phyloP scores from a whole-genome alignment of 2,329 filamentous ascomycete genomes.

The Ophiostoma sp. region DNA sequence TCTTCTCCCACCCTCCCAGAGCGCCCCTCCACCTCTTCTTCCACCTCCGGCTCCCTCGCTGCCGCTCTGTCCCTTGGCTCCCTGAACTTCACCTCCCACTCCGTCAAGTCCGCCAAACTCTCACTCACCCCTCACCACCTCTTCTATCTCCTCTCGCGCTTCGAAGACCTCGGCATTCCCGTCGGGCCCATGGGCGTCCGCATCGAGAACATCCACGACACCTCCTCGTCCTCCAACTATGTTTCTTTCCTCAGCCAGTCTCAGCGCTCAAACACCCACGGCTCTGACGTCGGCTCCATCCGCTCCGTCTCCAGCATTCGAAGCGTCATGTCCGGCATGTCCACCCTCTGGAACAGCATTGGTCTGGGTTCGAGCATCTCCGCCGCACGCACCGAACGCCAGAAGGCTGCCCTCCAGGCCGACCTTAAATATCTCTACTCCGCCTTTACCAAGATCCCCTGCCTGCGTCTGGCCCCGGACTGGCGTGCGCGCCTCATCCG shows the following conservation, averaged over 20 bases:
- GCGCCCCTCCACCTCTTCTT: conserved; percentile 59
- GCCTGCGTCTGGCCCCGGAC: conserved; percentile 82
- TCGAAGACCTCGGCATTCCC: conserved; percentile 83
- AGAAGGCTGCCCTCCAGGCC: conserved; percentile 75
- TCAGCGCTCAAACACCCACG: conserved; percentile 70
- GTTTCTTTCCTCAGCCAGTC: conserved; percentile 88
- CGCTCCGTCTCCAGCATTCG: conserved; percentile 94
- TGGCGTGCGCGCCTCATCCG: conserved; percentile 83
- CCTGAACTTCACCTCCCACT: conserved; percentile 77
- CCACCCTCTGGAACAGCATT: conserved; percentile 82
- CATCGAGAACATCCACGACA: conserved; percentile 87
- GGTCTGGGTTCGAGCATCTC: conserved; percentile 75
- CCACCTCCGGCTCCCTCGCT: conserved; percentile 69
- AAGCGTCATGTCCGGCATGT: conserved; percentile 97
- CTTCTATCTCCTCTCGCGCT: conserved; percentile 91
- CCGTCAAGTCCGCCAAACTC: conserved; percentile 81
- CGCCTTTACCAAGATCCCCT: conserved; percentile 96
- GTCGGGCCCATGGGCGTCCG: conserved; percentile 96
- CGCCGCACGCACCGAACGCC: conserved; percentile 77
- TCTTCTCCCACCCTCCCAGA: conserved; percentile 54
- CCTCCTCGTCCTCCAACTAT: conserved; percentile 81
- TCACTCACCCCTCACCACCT: conserved; percentile 93
- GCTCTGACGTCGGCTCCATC: conserved; percentile 82
- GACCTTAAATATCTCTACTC: conserved; percentile 97
- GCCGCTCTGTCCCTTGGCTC: conserved; percentile 82